These are phyloP conservation scores for Sordariomycetes sp. DNA, from an alignment of 2,329 filamentous ascomycete species.

Conservation along the genomic window DNA sequence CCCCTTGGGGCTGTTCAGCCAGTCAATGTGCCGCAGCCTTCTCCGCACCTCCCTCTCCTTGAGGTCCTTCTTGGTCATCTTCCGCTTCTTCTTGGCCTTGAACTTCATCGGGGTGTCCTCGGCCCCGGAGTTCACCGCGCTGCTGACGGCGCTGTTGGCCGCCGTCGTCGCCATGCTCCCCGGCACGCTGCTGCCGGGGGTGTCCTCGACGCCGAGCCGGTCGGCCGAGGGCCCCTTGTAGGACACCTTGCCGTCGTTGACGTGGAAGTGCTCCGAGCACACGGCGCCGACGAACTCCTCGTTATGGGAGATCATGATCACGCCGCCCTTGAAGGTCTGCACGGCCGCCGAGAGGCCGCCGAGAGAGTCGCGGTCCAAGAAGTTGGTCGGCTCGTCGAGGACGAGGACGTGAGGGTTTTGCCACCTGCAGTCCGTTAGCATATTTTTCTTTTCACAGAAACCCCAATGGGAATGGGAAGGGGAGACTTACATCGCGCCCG, in stretches of 20 bases:
- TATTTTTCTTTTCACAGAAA: neutral
- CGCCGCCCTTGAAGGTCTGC: constrained; percentile 94
- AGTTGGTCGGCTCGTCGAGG: constrained; percentile 97
- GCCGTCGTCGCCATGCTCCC: constrained; percentile 48
- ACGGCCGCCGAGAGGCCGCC: constrained; percentile 96
- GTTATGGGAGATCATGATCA: constrained; percentile 99
- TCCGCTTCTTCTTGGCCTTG: constrained; percentile 73
- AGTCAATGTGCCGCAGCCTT: constrained; percentile 74
- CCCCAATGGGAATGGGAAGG: neutral
- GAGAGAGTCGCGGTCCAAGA: constrained; percentile 94
- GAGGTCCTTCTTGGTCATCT: constrained; percentile 89
- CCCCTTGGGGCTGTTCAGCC: constrained; percentile 68
- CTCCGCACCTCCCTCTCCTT: constrained; percentile 89
- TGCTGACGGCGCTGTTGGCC: constrained; percentile 45
- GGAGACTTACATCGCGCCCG: constrained; percentile 60
- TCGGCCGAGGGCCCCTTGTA: constrained; percentile 71
- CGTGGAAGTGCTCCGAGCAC: constrained; percentile 93
- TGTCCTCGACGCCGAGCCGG: constrained; percentile 63
- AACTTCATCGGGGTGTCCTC: constrained; percentile 83
- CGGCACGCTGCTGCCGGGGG: constrained; percentile 39
- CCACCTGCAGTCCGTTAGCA: constrained; percentile 27
- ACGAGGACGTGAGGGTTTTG: constrained; percentile 97
- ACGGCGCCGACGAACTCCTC: constrained; percentile 96
- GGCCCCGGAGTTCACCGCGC: constrained; percentile 67
- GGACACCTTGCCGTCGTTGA: constrained; percentile 76